These are phyloP conservation scores for Venturia oleaginea DNA, from an alignment of 2,329 filamentous ascomycete genomes.

Conservation along the genomic window DNA sequence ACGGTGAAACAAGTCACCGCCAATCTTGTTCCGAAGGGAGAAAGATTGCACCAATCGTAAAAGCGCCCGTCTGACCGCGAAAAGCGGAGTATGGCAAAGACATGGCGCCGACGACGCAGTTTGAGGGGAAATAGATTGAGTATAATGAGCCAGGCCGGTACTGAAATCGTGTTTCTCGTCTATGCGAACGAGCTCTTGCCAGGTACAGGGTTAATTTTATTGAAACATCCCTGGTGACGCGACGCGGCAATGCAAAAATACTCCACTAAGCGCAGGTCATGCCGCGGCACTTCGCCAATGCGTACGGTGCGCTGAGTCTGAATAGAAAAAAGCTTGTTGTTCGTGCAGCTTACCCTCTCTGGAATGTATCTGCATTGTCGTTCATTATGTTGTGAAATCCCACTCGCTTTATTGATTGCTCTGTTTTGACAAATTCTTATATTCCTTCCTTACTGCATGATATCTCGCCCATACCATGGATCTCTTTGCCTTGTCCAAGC, in stretches of 20 bases:
- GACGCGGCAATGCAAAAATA: constrained; percentile 1
- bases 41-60: not conserved
- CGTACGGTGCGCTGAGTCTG: not conserved
- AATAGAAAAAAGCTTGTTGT: not conserved
- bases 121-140: not conserved
- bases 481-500: constrained; percentile 8
- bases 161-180: not conserved
- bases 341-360: not conserved
- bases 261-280: not conserved
- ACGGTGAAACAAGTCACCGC: not conserved
- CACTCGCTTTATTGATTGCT: not conserved
- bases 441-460: not conserved
- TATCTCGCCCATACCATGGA: not conserved
- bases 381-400: not conserved
- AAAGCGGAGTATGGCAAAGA: not conserved
- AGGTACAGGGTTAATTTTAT: not conserved
- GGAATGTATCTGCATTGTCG: not conserved
- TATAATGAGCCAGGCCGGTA: not conserved
- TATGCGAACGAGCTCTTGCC: not conserved
- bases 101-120: not conserved
- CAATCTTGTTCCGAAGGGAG: not conserved
- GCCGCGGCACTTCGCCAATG: not conserved
- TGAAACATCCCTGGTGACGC: constrained; percentile 7
- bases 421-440: not conserved
- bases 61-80: not conserved